Percentiles rank a stretch among this genome's conserved stretches.
Conservation (phyloP, 1,284 basidiomycete species). For the Polyporus tsugae region DNA sequence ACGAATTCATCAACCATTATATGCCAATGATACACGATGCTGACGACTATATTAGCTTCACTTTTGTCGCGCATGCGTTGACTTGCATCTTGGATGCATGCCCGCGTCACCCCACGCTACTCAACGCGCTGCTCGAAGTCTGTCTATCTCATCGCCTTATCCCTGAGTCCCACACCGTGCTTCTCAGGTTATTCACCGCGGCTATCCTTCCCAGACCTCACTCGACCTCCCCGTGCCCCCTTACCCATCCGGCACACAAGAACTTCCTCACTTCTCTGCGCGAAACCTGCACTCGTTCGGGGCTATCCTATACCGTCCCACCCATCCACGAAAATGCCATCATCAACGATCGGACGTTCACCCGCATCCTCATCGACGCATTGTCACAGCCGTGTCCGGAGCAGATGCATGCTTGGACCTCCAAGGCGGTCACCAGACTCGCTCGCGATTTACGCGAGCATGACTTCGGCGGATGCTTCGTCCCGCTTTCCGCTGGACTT, state of each 20-base stretch:
- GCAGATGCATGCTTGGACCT: constrained; percentile 47
- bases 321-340: constrained; percentile 12
- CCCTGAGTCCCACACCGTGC: constrained; percentile 52
- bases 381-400: constrained; percentile 24
- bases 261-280: constrained; percentile 50
- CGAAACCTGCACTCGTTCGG: constrained; percentile 39
- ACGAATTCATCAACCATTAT: constrained; percentile 23
- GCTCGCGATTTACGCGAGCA: constrained; percentile 40
- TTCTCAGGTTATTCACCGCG: constrained; percentile 47
- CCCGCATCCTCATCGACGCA: constrained; percentile 31
- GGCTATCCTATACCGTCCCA: not conserved
- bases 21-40: not conserved
- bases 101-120: constrained; percentile 53
- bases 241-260: constrained; percentile 50
- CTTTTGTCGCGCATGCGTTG: constrained; percentile 60
- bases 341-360: constrained; percentile 37
- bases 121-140: constrained; percentile 56
- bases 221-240: constrained; percentile 29
- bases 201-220: constrained; percentile 39
- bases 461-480: constrained; percentile 38
- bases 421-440: constrained; percentile 47
- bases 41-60: constrained; percentile 45
- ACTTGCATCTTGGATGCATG: constrained; percentile 54
- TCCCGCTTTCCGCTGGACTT: constrained; percentile 34
- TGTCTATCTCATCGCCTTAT: constrained; percentile 50